Evolutionary conservation across 2,329 filamentous ascomycete genomes (phyloP), one percentile per base, ranked within the genome.

Genomic region (Apiospora sp.): DNA sequence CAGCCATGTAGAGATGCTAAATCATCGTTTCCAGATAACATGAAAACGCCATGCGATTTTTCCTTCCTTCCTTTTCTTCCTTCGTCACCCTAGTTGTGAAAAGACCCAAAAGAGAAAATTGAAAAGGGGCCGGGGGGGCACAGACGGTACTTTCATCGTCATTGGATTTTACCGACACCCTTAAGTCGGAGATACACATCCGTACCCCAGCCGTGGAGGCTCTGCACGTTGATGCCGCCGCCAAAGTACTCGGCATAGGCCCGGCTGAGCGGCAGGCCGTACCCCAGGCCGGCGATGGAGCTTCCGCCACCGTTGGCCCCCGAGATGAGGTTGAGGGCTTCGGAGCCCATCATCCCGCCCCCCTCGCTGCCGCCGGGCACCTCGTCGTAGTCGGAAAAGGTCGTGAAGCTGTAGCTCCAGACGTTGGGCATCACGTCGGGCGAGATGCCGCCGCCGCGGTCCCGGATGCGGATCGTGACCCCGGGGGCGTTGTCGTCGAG

Each of bases 171-270:
- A 13, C 88, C 90, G 10, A 92, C 88, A 2, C 90, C 90, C 80
- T 91, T 91, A 58, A 93, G 81, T 68, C 89, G 84, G 67, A 93
- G 80, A 77, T 93, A 93, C 1, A 93, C 91, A 79, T 93, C 91
- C 7, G 90, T 91, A 4, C 90, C 96, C 96, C 96, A 99, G 4
- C 96, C 96, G 86, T 94, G 96, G 67, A 98, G 83, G 81, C 94
- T 98, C 87, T 99, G 96, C n/a, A 99, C 92, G 5, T 92, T 92
- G 73, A 99, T 96, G 3, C 95, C 95, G 0, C 96, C 96, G 2
- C 96, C 96, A 86, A 99, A 99, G 79, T 98, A 99, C 85, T 99
- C 96, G 0, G 96, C 96, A 80, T 99, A 99, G 0, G 96, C 96
- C 74, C 96, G 89, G 71, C 95, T 95, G 30, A 99, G 84, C 1